A percentile compares a stretch with the other conserved stretches of the same genome.
These are phyloP conservation scores for Cyberlindnera maritima DNA, from an alignment of 805 yeast species.

Conservation along the genomic window DNA sequence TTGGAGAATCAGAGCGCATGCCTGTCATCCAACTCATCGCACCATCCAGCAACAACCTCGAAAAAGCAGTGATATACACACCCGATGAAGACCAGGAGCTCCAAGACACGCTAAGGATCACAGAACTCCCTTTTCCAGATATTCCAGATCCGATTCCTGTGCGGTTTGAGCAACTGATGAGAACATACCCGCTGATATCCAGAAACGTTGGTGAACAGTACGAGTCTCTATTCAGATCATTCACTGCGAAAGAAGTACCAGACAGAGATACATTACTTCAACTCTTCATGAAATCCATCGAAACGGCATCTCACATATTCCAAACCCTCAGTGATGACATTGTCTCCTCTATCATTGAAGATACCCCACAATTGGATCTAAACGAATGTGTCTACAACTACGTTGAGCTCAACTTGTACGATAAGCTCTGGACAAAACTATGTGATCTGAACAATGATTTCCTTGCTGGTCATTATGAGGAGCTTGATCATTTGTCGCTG, in stretches of 20 bases:
- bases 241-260: slow-evolving; percentile 32
- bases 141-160: slow-evolving; percentile 9
- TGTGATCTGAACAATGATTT: slow-evolving; percentile 26
- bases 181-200: slow-evolving; percentile 38
- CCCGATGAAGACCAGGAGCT: not conserved
- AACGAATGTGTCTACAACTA: slow-evolving; percentile 61
- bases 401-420: slow-evolving; percentile 67
- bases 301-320: slow-evolving; percentile 29
- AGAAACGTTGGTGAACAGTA: slow-evolving; percentile 39
- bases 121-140: not conserved
- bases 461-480: slow-evolving; percentile 22
- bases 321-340: slow-evolving; percentile 25
- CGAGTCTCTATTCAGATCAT: slow-evolving; percentile 36
- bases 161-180: slow-evolving; percentile 37
- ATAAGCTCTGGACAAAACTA: slow-evolving; percentile 58
- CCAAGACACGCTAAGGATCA: not conserved
- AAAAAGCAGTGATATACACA: not conserved
- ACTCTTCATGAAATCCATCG: slow-evolving; percentile 27
- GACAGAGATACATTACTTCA: slow-evolving; percentile 28
- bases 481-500: slow-evolving; percentile 32
- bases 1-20: slow-evolving; percentile 34
- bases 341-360: slow-evolving; percentile 24
- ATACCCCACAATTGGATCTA: slow-evolving; percentile 42
- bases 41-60: slow-evolving; percentile 8
- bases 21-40: slow-evolving; percentile 3